Conservation (phyloP, 2,329 filamentous ascomycete genomes). For the Celoporthe dispersa region DNA sequence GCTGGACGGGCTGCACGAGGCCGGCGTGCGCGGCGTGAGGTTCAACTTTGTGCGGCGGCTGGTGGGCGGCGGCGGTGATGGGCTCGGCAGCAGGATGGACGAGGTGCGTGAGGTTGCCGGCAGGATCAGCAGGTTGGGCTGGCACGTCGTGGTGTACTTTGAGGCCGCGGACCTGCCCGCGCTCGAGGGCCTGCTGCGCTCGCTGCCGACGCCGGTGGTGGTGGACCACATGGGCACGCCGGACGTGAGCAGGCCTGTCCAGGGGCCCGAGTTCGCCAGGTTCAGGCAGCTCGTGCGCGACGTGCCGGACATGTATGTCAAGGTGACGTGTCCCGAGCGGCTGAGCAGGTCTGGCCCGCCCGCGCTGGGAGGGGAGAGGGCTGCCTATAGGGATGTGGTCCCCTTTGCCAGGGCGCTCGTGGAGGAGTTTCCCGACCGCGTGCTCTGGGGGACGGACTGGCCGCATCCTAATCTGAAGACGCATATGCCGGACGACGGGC, state of each 20-base stretch:
- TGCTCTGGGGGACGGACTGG: slow-evolving; percentile 6
- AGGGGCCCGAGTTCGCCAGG: neutral
- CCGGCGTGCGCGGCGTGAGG: neutral
- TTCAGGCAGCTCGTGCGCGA: slow-evolving; percentile 1
- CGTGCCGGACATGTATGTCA: neutral
- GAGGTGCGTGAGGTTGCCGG: slow-evolving; percentile 1
- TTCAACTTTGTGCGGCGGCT: slow-evolving; percentile 10
- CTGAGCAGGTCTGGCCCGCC: slow-evolving; percentile 1
- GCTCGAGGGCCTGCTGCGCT: neutral
- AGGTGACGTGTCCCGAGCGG: slow-evolving; percentile 7
- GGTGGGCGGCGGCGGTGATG: neutral
- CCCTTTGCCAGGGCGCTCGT: slow-evolving; percentile 2
- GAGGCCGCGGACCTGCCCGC: slow-evolving; percentile 4
- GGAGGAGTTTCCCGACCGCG: neutral
- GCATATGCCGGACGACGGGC: slow-evolving; percentile 1
- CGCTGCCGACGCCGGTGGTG: neutral
- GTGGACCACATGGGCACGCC: slow-evolving; percentile 11
- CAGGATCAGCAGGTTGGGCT: slow-evolving; percentile 3
- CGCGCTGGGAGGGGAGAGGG: neutral
- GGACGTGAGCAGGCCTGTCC: neutral
- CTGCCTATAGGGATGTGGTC: neutral
- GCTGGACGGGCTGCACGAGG: neutral
- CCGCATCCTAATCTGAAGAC: slow-evolving; percentile 4
- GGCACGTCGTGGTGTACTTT: slow-evolving; percentile 7
- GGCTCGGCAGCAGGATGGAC: neutral